Evolutionary conservation across 306 rosid genomes (phyloP), one percentile per base, ranked within the genome.

Genomic region (Rosa chinensis): DNA sequence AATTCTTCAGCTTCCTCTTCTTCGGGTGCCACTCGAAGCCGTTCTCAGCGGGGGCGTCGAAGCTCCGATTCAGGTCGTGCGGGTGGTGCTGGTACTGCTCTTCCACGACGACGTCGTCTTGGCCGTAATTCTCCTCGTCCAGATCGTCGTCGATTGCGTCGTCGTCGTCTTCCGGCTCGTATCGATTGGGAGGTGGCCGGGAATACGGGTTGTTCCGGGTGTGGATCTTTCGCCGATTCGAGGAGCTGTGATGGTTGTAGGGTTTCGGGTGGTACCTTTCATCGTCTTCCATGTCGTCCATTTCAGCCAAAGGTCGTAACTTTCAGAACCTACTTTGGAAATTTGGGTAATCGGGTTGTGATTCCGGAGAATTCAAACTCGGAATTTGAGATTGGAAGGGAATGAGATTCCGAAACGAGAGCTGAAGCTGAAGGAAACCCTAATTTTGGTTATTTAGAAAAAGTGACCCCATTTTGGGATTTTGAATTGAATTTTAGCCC

Each of bases 201-300:
- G 85, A 68, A 49, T 66, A 88, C 1, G 82, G 84, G 62, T 80
- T 4, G 50, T 44, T 81, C 49, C 92, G 86, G 45, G 63, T 68
- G 39, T 87, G 88, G 70, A 78, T 77, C 70, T 77, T 88, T 9
- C 85, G 87, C 74, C 89, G 92, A 70, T 61, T 63, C 17, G 87
- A 77, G 16, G 88, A 82, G 84, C 77, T 81, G 48, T 78, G 81
- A 16, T 73, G 42, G 17, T 64, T n/a, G 80, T 82, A 89, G 35
- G 87, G 58, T n/a, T 88, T 89, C 3, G 82, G 80, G 63, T 88
- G 84, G 80, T 84, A 89, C 80, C 92, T 81, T 1, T 85, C 83
- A 10, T 89, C 92, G 40, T 87, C 91, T 68, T 87, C 96, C 62
- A 84, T 81, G 59, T 81, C 90, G 72, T 89, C 92, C 92, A 89